These are phyloP conservation scores for Geotrichum restrictum DNA, from an alignment of 1,139 yeast genomes.

Conservation along the genomic window DNA sequence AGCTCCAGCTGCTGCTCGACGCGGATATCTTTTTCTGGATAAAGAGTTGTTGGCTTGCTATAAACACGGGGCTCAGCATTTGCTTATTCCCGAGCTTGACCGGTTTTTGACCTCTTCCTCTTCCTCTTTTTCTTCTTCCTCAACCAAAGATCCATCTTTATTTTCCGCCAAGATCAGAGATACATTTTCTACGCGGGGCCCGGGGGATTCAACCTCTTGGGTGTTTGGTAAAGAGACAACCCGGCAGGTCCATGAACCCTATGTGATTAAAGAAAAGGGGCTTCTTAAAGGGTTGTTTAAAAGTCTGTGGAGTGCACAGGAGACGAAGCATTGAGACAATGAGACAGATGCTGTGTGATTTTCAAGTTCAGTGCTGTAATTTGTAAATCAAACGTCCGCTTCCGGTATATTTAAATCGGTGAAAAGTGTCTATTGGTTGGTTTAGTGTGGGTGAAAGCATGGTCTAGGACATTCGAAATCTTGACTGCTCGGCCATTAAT, in stretches of 20 bases:
- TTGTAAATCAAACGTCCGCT: too few relatives aligned
- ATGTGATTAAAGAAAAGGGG: conserved; percentile 27
- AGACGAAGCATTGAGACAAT: too few relatives aligned
- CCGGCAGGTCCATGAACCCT: conserved; percentile 3
- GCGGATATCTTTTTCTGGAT: conserved; percentile 53
- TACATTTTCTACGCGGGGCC: neutral
- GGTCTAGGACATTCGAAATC: too few relatives aligned
- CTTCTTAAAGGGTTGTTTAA: conserved; percentile 38
- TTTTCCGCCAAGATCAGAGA: neutral
- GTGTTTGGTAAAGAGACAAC: neutral
- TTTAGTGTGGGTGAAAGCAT: too few relatives aligned
- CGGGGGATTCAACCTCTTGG: neutral
- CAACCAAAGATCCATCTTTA: neutral
- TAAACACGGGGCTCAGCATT: neutral
- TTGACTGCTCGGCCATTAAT: too few relatives aligned
- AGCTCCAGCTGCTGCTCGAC: conserved; percentile 73
- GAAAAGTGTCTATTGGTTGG: too few relatives aligned
- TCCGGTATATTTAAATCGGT: too few relatives aligned
- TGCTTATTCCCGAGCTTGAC: neutral
- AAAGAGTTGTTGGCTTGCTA: conserved; percentile 44
- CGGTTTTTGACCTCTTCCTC: neutral
- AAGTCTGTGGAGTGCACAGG: conserved; percentile 23
- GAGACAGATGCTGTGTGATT: too few relatives aligned
- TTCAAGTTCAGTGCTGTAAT: too few relatives aligned
- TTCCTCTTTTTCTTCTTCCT: neutral